Percentiles rank a stretch among this genome's conserved stretches.
These are phyloP conservation scores for Botryotinia globosa DNA, from an alignment of 2,329 filamentous ascomycete species.

Conservation along the genomic window DNA sequence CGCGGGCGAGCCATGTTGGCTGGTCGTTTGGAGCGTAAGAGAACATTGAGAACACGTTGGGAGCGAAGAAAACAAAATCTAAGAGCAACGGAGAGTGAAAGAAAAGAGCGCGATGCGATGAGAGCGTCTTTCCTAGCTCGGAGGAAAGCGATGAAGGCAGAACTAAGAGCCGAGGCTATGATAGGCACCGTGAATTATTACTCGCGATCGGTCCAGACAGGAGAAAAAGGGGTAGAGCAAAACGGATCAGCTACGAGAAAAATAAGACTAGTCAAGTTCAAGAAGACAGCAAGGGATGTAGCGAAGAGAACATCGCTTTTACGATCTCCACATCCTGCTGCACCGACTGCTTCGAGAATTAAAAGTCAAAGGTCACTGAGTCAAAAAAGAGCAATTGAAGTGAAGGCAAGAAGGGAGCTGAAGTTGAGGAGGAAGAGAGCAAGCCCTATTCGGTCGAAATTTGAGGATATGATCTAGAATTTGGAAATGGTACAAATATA, in stretches of 20 bases:
- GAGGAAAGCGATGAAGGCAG: neutral
- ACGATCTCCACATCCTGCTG: neutral
- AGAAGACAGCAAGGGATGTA: neutral
- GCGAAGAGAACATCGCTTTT: neutral
- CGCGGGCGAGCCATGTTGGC: neutral
- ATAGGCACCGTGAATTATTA: neutral
- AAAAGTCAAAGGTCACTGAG: no score
- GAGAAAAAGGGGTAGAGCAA: neutral
- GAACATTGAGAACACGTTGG: neutral
- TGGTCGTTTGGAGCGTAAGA: neutral
- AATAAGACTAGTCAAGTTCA: neutral
- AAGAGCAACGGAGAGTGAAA: neutral
- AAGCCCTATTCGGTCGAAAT: neutral
- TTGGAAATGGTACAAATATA: neutral
- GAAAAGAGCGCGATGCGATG: neutral
- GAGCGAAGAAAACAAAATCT: neutral
- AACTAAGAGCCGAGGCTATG: neutral
- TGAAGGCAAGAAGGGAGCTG: neutral
- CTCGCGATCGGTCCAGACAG: neutral
- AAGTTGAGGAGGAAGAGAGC: neutral
- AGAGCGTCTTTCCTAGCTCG: neutral
- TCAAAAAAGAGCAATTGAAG: no score
- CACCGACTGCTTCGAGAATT: neutral
- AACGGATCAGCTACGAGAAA: neutral
- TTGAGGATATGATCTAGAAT: neutral